Evolutionary conservation across 345 rosid species (phyloP).

Genomic region (Eucalyptus polybractea): DNA sequence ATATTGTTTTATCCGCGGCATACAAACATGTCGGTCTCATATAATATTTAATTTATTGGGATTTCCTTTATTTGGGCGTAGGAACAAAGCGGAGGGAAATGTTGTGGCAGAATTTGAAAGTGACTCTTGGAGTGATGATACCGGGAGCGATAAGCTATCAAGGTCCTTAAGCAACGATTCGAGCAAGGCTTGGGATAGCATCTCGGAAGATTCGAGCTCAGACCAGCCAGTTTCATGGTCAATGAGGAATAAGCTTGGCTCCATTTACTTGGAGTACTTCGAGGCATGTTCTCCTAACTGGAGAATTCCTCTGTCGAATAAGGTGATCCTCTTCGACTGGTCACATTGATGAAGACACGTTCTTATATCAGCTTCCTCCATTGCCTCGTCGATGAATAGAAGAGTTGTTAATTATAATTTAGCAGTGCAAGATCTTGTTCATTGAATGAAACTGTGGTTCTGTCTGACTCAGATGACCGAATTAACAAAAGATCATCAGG

Average conservation of each 20-base stretch:
- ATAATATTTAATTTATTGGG: neutral
- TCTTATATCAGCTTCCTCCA: neutral
- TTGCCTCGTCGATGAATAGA: neutral
- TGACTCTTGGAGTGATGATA: slow-evolving; percentile 59
- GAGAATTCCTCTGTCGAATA: slow-evolving; percentile 46
- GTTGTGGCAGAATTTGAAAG: slow-evolving; percentile 30
- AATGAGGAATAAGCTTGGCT: slow-evolving; percentile 31
- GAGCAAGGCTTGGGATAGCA: slow-evolving; percentile 48
- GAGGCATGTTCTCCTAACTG: slow-evolving; percentile 48
- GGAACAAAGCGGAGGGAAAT: slow-evolving; percentile 18
- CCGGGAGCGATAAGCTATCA: slow-evolving; percentile 40
- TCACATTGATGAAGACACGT: neutral
- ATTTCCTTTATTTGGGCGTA: neutral
- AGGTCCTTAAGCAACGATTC: slow-evolving; percentile 55
- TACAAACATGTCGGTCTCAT: neutral
- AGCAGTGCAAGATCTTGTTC: neutral
- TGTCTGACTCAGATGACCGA: slow-evolving; percentile 27
- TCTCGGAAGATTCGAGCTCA: slow-evolving; percentile 39
- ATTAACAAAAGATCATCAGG: slow-evolving; percentile 27
- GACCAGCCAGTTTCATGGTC: slow-evolving; percentile 25
- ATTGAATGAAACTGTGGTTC: neutral
- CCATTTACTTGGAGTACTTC: slow-evolving; percentile 40
- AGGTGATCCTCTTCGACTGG: slow-evolving; percentile 19
- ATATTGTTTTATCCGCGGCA: neutral
- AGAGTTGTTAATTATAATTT: neutral